Percentiles rank a stretch among this genome's conserved stretches.
Evolutionary conservation across 352 stramenopile genomes (phyloP).

Genomic region (Globisporangium echinulatum): DNA sequence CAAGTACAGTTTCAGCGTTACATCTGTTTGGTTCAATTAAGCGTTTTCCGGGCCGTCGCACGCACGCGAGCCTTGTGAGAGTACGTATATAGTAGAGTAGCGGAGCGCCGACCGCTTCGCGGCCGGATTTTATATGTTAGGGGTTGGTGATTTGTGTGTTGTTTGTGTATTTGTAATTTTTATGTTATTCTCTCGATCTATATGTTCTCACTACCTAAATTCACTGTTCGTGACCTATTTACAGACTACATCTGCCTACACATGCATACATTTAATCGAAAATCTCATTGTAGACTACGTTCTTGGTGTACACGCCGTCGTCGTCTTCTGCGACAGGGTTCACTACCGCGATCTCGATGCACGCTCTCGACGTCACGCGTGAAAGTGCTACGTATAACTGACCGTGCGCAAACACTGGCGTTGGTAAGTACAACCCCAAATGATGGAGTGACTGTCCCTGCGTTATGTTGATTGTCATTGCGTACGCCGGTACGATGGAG

Average conservation of each 20-base stretch:
- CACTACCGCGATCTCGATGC: slow-evolving; percentile 13
- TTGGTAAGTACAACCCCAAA: slow-evolving; percentile 13
- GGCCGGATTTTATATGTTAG: no score
- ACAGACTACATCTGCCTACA: neutral
- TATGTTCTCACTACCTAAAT: neutral
- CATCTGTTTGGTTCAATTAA: no score
- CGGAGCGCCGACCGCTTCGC: no score
- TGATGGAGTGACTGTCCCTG: slow-evolving; percentile 15
- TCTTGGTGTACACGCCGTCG: slow-evolving; percentile 9
- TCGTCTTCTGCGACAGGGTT: slow-evolving; percentile 4
- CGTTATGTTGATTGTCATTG: slow-evolving; percentile 1
- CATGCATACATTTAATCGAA: slow-evolving; percentile 1
- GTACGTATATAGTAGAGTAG: no score
- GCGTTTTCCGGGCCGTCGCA: no score
- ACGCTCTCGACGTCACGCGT: slow-evolving; percentile 4
- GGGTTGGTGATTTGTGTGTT: no score
- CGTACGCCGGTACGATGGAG: slow-evolving; percentile 8
- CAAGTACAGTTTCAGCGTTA: no score
- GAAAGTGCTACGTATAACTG: slow-evolving; percentile 21
- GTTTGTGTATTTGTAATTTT: no score
- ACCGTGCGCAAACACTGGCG: slow-evolving; percentile 12
- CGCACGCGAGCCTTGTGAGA: no score
- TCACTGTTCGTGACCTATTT: neutral
- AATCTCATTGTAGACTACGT: slow-evolving; percentile 16
- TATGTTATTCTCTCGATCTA: no score